These are phyloP conservation scores for Combretum micranthum DNA, from an alignment of 345 rosid species.

Conservation along the genomic window DNA sequence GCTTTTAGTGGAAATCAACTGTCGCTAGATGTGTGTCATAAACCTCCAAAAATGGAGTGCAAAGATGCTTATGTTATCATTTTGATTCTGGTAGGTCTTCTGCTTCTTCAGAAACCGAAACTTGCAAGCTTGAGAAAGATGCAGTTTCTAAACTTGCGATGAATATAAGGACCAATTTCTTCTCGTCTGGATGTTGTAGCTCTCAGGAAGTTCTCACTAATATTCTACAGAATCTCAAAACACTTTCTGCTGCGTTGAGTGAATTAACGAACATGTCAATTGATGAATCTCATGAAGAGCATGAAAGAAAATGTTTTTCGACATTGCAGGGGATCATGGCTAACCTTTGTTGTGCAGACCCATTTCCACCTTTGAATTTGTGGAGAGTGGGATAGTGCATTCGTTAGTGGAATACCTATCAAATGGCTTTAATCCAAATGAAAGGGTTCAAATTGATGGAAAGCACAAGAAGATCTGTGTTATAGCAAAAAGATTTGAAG, in stretches of 20 bases:
- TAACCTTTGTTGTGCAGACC: conserved; percentile 72
- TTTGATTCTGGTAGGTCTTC: conserved; percentile 35
- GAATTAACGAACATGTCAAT: conserved; percentile 34
- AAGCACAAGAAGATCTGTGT: conserved; percentile 16
- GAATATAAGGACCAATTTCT: conserved; percentile 52
- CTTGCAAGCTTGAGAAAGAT: conserved; percentile 67
- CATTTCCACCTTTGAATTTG: conserved; percentile 86
- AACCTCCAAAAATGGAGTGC: conserved; percentile 31
- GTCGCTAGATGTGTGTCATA: conserved; percentile 39
- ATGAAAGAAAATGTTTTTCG: conserved; percentile 43
- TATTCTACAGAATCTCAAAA: conserved; percentile 68
- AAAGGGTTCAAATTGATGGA: conserved; percentile 21
- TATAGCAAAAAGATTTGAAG: conserved; percentile 63
- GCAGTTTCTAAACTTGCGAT: conserved; percentile 57
- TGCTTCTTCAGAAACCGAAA: conserved; percentile 27
- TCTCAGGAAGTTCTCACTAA: conserved; percentile 72
- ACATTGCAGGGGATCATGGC: conserved; percentile 46
- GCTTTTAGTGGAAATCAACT: conserved; percentile 33
- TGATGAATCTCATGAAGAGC: conserved; percentile 24
- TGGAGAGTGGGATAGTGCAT: conserved; percentile 82
- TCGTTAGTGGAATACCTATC: conserved; percentile 61
- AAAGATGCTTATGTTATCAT: conserved; percentile 78
- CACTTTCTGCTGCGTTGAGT: conserved; percentile 47
- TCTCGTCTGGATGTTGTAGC: conserved; percentile 44
- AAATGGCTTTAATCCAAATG: conserved; percentile 45